Base-by-base conservation (phyloP, 495 filamentous ascomycete genomes). In the Neurospora pannonica region DNA sequence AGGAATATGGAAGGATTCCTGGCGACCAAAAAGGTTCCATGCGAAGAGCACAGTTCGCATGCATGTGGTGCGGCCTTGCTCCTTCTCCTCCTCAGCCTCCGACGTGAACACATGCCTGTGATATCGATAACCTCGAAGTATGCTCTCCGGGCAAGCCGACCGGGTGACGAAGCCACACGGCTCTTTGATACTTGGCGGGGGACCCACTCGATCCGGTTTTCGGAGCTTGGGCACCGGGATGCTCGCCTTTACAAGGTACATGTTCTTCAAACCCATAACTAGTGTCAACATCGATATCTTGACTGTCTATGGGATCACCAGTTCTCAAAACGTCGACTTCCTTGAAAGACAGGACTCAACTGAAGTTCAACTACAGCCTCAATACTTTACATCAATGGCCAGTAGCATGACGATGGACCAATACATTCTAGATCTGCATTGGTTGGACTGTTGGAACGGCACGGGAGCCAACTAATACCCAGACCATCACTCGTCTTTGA, bases 401-500 rank as follows among this genome's bases (percentile, higher is more conserved):
- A 28, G 48, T 28, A 28, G 11, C n/a, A 60, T 31, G 48, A 28
- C 21, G 48, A 28, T 5, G 10, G 21, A 54, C 10, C 21, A 24
- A 28, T 28, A 10, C 5, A 13, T 2, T 28, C 24, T 2, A 28
- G 11, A 21, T 28, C 13, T 2, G 24, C 48, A 60, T 28, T 60
- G 24, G 11, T 60, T 28, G 21, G 24, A 60, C 24, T 28, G 24
- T 60, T 31, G 21, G 42, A 13, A 4, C 3, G 43, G 7, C 43
- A 4, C n/a, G 2, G 2, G n/a, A 19, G 40, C 40, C 40, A 42
- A 42, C 15, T 42, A 6, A 6, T 21, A 54, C 46, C 46, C 21
- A 3, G 3, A 38, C 15, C 39, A 24, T 75, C 43, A 77, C 4
- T 78, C 75, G 70, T 79, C 69, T 69, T 81, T 79, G 38, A 75